phyloP scores from a whole-genome alignment of 345 rosid genomes.

The Toxicodendron radicans region DNA sequence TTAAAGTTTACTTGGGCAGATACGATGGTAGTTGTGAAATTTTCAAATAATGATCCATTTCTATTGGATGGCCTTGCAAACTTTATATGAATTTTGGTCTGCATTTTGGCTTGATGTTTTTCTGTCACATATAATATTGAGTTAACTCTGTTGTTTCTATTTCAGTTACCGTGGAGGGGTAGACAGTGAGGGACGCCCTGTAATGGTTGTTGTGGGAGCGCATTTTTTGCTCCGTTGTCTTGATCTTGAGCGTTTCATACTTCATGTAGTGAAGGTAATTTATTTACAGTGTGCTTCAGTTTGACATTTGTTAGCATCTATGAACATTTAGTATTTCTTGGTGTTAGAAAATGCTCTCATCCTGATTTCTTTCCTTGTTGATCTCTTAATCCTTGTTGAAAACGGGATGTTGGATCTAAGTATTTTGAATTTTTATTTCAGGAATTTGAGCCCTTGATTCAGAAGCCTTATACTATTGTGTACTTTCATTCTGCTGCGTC shows the following conservation, averaged over 20 bases:
- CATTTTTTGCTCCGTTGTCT: conserved; percentile 94
- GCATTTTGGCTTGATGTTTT: conserved; percentile 16
- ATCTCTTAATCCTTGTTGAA: background rate
- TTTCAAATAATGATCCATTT: conserved; percentile 1
- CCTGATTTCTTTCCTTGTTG: conserved; percentile 5
- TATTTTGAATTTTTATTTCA: conserved; percentile 38
- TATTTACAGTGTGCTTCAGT: conserved; percentile 11
- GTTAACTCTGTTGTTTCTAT: conserved; percentile 25
- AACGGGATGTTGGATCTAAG: conserved; percentile 14
- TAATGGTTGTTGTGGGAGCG: conserved; percentile 99
- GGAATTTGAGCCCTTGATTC: conserved; percentile 98
- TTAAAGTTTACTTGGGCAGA: background rate
- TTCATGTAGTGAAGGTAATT: conserved; percentile 72
- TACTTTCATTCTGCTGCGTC: conserved; percentile 97
- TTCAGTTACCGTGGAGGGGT: conserved; percentile 96
- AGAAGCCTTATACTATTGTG: conserved; percentile 88
- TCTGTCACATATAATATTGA: conserved; percentile 9
- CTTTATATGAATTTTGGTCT: background rate
- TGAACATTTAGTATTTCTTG: background rate
- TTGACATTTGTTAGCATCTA: conserved; percentile 14
- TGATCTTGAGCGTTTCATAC: conserved; percentile 87
- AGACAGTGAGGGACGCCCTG: conserved; percentile 89
- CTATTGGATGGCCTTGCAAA: background rate
- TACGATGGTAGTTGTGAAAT: background rate
- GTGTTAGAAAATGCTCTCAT: conserved; percentile 15